A percentile compares a stretch with the other conserved stretches of the same genome.
Evolutionary conservation across 345 rosid species (phyloP).

Genomic region (Erodium maritimum): DNA sequence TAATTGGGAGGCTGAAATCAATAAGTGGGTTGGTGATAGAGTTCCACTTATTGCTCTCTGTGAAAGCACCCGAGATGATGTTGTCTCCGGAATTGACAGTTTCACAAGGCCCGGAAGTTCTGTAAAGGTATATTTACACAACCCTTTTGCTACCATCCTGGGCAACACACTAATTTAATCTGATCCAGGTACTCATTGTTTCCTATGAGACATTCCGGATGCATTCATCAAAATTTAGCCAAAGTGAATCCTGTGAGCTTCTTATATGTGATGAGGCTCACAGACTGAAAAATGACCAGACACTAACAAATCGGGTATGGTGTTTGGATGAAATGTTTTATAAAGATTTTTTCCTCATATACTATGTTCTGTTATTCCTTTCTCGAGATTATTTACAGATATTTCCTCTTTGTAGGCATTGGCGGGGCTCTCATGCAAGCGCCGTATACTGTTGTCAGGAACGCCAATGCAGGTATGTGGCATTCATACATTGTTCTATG

Average conservation of each 20-base stretch:
- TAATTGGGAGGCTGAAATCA: slow-evolving; percentile 97
- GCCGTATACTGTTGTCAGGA: slow-evolving; percentile 86
- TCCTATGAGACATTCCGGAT: slow-evolving; percentile 96
- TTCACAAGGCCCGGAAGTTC: slow-evolving; percentile 50
- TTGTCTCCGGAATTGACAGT: slow-evolving; percentile 74
- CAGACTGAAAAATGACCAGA: slow-evolving; percentile 93
- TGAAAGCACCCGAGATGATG: slow-evolving; percentile 93
- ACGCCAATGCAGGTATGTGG: slow-evolving; percentile 90
- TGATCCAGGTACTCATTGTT: slow-evolving; percentile 64
- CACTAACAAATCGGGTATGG: slow-evolving; percentile 80
- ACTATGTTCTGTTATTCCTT: slow-evolving; percentile 4
- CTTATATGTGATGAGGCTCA: slow-evolving; percentile 99
- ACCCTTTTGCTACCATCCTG: neutral
- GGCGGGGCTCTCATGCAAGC: slow-evolving; percentile 82
- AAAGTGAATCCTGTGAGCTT: slow-evolving; percentile 75
- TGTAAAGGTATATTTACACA: slow-evolving; percentile 46
- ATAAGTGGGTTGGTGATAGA: slow-evolving; percentile 91
- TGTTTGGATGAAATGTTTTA: slow-evolving; percentile 12
- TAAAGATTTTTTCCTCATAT: neutral
- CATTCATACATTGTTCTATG: slow-evolving; percentile 8
- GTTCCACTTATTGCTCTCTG: slow-evolving; percentile 83
- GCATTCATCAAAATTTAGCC: slow-evolving; percentile 84
- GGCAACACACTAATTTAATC: neutral
- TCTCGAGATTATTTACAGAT: slow-evolving; percentile 6
- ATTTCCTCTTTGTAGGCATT: slow-evolving; percentile 49